phyloP scores from a whole-genome alignment of 371 early-diverging fungal species.

The Coemansia sp. region DNA sequence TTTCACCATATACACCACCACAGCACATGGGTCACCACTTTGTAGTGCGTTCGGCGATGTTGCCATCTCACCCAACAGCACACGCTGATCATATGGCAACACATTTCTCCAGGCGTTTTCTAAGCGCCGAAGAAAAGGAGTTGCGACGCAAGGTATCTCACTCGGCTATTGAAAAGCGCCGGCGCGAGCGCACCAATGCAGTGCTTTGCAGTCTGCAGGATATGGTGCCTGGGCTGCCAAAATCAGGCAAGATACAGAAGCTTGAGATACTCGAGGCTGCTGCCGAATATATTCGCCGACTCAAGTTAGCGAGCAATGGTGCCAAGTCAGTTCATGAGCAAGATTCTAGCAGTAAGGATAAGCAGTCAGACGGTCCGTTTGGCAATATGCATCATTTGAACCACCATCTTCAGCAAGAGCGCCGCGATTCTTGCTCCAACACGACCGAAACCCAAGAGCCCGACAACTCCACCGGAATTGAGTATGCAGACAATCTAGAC shows the following conservation, averaged over 20 bases:
- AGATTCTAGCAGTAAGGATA: not conserved
- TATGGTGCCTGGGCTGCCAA: slow-evolving; percentile 48
- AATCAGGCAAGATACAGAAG: slow-evolving; percentile 52
- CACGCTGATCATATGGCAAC: not conserved
- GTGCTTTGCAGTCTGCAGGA: slow-evolving; percentile 48
- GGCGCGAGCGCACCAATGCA: slow-evolving; percentile 51
- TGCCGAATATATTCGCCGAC: slow-evolving; percentile 50
- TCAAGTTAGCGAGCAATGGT: slow-evolving; percentile 5
- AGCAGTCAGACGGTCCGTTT: not conserved
- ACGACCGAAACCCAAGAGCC: not conserved
- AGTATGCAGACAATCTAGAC: not conserved
- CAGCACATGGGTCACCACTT: not conserved
- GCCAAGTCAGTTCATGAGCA: not conserved
- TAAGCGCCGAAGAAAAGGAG: slow-evolving; percentile 48
- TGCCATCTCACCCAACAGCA: not conserved
- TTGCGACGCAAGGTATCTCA: slow-evolving; percentile 50
- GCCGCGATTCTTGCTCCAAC: not conserved
- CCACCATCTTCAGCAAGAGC: not conserved
- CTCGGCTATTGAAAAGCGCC: slow-evolving; percentile 53
- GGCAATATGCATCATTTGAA: not conserved
- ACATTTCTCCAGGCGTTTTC: slow-evolving; percentile 6
- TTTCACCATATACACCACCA: not conserved
- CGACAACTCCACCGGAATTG: not conserved
- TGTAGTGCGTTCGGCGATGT: not conserved
- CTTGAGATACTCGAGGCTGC: slow-evolving; percentile 53